phyloP scores from a whole-genome alignment of 495 filamentous ascomycete genomes.

The Diplogelasinospora grovesii region DNA sequence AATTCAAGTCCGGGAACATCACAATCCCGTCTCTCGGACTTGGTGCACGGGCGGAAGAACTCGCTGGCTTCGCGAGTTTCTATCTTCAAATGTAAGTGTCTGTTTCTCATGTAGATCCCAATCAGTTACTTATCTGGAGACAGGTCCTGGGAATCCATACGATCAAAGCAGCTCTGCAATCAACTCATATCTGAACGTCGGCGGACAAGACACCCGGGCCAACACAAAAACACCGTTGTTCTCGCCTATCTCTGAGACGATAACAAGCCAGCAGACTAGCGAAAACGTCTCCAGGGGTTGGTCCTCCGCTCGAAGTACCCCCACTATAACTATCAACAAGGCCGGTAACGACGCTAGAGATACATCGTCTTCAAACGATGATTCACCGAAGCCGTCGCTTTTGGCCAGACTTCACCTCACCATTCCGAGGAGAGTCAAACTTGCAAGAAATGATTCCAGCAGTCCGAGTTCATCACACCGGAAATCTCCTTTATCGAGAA shows the following conservation, averaged over 20 bases:
- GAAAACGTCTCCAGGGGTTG: too few relatives aligned
- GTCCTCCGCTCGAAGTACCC: too few relatives aligned
- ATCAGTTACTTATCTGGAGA: background rate
- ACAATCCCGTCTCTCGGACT: constrained; percentile 4
- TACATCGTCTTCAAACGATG: constrained; percentile 7
- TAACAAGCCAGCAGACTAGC: too few relatives aligned
- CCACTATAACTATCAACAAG: constrained; percentile 21
- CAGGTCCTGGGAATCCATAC: constrained; percentile 11
- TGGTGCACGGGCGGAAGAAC: background rate
- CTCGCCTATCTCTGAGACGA: too few relatives aligned
- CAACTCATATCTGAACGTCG: too few relatives aligned
- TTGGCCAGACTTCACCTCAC: constrained; percentile 28
- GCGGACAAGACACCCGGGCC: too few relatives aligned
- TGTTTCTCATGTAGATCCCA: too few relatives aligned
- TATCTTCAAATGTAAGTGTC: constrained; percentile 12
- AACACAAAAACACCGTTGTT: too few relatives aligned
- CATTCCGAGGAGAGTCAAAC: constrained; percentile 22
- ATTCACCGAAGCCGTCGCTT: constrained; percentile 20
- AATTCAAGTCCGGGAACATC: constrained; percentile 10
- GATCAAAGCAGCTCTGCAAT: constrained; percentile 5
- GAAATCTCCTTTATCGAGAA: background rate
- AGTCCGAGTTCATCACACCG: constrained; percentile 1
- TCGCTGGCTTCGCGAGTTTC: background rate
- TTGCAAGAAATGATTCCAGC: constrained; percentile 15
- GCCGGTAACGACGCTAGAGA: constrained; percentile 27